Percentiles rank a stretch among this genome's conserved stretches.
Conservation (phyloP, 1,284 basidiomycete genomes). For the Microbotryum violaceum region DNA sequence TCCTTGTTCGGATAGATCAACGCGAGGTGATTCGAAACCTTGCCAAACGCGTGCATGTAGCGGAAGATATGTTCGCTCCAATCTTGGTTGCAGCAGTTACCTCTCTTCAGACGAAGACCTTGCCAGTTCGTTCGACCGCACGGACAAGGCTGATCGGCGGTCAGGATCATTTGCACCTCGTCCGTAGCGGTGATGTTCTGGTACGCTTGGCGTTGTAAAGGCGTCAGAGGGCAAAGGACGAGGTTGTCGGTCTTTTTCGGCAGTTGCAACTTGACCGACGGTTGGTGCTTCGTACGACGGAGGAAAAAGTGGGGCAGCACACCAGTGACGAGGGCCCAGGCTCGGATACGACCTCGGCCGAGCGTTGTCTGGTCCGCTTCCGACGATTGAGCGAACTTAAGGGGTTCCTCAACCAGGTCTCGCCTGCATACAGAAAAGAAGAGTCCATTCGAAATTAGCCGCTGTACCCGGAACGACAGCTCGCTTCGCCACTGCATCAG, state of each 20-base stretch:
- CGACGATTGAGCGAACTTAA: conserved; percentile 56
- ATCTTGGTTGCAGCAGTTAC: conserved; percentile 36
- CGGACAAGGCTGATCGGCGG: conserved; percentile 59
- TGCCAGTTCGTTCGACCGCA: conserved; percentile 52
- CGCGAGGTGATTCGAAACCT: conserved; percentile 74
- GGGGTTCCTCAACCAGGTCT: conserved; percentile 38
- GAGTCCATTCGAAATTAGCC: conserved; percentile 37
- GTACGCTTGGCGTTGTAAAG: conserved; percentile 60
- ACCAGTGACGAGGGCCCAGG: conserved; percentile 51
- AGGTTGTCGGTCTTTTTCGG: conserved; percentile 74
- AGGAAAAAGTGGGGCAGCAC: conserved; percentile 68
- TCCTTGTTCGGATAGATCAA: conserved; percentile 59
- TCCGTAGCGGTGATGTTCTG: conserved; percentile 56
- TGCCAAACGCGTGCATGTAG: conserved; percentile 68
- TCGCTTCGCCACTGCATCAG: conserved; percentile 49
- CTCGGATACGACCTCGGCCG: conserved; percentile 46
- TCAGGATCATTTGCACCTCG: conserved; percentile 58
- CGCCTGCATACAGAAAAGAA: conserved; percentile 18
- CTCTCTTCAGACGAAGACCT: conserved; percentile 31
- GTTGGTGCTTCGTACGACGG: conserved; percentile 46
- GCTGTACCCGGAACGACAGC: conserved; percentile 50
- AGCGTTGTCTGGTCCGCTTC: conserved; percentile 56
- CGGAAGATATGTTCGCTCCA: conserved; percentile 19
- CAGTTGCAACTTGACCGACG: conserved; percentile 47
- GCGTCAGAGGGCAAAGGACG: conserved; percentile 76